A percentile compares a stretch with the other conserved stretches of the same genome.
Conservation (phyloP, 2,329 filamentous ascomycete genomes). For the Endoconidiophora laricicola region DNA sequence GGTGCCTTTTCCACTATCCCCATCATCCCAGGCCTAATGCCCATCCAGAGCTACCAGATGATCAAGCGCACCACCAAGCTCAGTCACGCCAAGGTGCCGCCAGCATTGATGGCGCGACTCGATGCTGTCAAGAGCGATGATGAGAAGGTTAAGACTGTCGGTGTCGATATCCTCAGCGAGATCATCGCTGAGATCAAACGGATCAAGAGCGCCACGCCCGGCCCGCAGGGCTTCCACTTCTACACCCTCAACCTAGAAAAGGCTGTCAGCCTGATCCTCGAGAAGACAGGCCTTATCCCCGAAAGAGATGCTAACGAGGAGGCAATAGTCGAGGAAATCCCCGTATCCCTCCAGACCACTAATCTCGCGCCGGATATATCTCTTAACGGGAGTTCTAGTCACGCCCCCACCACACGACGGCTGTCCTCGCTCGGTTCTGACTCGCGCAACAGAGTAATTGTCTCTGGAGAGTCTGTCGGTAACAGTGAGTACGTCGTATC, state of each 20-base stretch:
- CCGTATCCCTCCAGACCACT: conserved; percentile 20
- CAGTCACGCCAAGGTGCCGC: conserved; percentile 71
- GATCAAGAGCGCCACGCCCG: conserved; percentile 3
- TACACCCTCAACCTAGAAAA: conserved; percentile 96
- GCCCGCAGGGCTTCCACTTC: conserved; percentile 76
- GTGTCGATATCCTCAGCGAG: conserved; percentile 69
- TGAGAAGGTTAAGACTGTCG: conserved; percentile 62
- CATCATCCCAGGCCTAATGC: conserved; percentile 92
- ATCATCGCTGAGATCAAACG: conserved; percentile 64
- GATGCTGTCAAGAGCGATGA: conserved; percentile 63
- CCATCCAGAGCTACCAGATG: conserved; percentile 94
- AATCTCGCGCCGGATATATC: conserved; percentile 19
- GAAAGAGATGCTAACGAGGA: conserved; percentile 23
- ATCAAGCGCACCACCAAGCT: conserved; percentile 86
- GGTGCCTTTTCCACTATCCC: conserved; percentile 72
- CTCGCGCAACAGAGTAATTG: conserved; percentile 74
- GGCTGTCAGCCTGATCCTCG: conserved; percentile 81
- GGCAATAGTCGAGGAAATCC: conserved; percentile 9
- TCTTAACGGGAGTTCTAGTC: conserved; percentile 19
- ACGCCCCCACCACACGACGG: conserved; percentile 33
- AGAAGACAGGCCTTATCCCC: conserved; percentile 71
- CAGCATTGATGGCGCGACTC: conserved; percentile 50
- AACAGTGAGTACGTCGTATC: conserved; percentile 53
- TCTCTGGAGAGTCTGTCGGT: conserved; percentile 45
- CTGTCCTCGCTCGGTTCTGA: conserved; percentile 70